Conservation (phyloP, 78 protist species). For the Cavenderia fasciculata region DNA sequence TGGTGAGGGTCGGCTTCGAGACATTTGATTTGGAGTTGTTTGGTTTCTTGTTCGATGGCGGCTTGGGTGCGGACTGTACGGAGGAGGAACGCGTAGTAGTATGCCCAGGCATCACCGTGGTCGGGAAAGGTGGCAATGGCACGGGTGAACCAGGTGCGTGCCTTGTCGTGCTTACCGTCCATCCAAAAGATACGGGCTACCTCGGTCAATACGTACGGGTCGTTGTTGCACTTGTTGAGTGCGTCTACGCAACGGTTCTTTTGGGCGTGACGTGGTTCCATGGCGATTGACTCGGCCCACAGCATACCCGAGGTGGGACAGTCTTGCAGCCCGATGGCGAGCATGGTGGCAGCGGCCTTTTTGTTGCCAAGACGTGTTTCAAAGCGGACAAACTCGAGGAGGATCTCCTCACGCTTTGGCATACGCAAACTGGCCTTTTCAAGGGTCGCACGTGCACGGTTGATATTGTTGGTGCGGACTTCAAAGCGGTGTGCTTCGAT, state of each 20-base stretch:
- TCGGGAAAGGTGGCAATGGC: slow-evolving; percentile 85
- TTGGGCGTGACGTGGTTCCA: slow-evolving; percentile 50
- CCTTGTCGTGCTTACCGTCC: slow-evolving; percentile 90
- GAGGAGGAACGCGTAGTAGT: slow-evolving; percentile 82
- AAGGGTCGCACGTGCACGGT: slow-evolving; percentile 84
- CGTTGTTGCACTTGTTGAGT: slow-evolving; percentile 80
- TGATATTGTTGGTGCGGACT: neutral
- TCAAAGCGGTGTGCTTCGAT: slow-evolving; percentile 81
- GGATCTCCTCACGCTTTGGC: slow-evolving; percentile 80
- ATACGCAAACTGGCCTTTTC: slow-evolving; percentile 82
- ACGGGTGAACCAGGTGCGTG: slow-evolving; percentile 92
- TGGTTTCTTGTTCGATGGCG: slow-evolving; percentile 31
- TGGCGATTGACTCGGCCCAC: slow-evolving; percentile 93
- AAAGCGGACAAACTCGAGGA: slow-evolving; percentile 83
- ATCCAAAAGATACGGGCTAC: slow-evolving; percentile 87
- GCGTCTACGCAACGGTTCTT: slow-evolving; percentile 87
- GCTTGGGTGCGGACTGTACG: slow-evolving; percentile 77
- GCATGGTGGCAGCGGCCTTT: slow-evolving; percentile 41
- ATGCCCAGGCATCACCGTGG: slow-evolving; percentile 97
- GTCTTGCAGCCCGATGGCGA: slow-evolving; percentile 90
- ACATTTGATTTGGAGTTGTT: slow-evolving; percentile 78
- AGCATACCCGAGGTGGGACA: slow-evolving; percentile 92
- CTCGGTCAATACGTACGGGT: slow-evolving; percentile 67
- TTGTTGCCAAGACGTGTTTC: slow-evolving; percentile 57
- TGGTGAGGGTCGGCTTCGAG: slow-evolving; percentile 86